Conservation (phyloP, 1,284 basidiomycete species). For the Ceratobasidium sp. region DNA sequence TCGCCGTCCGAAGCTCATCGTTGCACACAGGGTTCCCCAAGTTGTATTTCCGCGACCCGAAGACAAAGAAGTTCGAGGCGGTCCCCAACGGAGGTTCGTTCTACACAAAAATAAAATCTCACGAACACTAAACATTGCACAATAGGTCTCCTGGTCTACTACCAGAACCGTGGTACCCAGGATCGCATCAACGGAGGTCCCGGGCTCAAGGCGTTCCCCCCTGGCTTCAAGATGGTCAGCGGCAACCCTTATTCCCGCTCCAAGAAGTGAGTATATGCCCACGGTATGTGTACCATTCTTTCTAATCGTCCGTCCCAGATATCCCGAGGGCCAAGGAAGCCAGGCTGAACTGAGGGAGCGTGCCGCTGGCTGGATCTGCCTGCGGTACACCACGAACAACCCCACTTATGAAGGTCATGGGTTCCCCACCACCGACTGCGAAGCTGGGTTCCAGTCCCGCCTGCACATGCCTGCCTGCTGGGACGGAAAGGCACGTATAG, state of each 20-base stretch:
- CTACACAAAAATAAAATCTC: too few relatives aligned
- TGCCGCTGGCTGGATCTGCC: conserved; percentile 61
- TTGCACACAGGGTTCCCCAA: conserved; percentile 23
- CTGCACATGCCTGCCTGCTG: conserved; percentile 61
- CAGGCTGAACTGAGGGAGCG: conserved; percentile 58
- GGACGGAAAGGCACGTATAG: conserved; percentile 61
- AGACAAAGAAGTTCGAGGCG: conserved; percentile 57
- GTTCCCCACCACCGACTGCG: conserved; percentile 63
- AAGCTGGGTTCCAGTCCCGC: conserved; percentile 58
- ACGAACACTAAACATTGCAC: background rate
- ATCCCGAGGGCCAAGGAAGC: background rate
- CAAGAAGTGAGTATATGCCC: conserved; percentile 18
- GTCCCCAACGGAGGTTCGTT: conserved; percentile 43
- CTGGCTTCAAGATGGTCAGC: conserved; percentile 62
- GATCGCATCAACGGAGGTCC: conserved; percentile 22
- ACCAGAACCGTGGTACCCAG: conserved; percentile 37
- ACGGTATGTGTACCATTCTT: too few relatives aligned
- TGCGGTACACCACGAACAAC: conserved; percentile 56
- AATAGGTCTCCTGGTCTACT: conserved; percentile 34
- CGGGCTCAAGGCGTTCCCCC: conserved; percentile 56
- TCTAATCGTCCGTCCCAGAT: background rate
- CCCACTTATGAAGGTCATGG: conserved; percentile 54
- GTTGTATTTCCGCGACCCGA: conserved; percentile 58
- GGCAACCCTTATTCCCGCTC: conserved; percentile 56
- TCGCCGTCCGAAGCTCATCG: too few relatives aligned